phyloP scores from a whole-genome alignment of 129 eudicot species.

The Pittosporum tobira region DNA sequence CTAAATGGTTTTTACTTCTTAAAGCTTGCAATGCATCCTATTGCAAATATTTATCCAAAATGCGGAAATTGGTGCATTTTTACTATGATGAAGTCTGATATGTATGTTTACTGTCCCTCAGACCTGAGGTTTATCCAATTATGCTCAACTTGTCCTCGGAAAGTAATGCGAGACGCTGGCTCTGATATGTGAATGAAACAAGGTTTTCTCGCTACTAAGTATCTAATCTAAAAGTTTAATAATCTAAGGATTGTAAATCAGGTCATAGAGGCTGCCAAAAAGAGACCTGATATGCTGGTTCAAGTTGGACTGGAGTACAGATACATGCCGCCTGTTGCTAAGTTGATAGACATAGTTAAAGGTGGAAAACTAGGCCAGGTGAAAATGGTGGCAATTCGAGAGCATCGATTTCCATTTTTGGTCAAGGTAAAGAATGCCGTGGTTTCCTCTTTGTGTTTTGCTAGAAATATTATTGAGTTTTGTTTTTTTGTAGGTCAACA shows the following conservation, averaged over 20 bases:
- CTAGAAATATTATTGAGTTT: constrained; percentile 1
- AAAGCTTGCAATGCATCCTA: too few relatives aligned
- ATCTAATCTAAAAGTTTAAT: background rate
- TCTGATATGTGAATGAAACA: background rate
- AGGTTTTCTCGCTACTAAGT: background rate
- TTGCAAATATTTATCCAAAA: too few relatives aligned
- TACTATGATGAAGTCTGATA: too few relatives aligned
- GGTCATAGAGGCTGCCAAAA: constrained; percentile 87
- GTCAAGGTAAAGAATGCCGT: constrained; percentile 51
- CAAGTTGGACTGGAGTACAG: constrained; percentile 97
- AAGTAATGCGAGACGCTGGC: background rate
- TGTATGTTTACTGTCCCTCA: too few relatives aligned
- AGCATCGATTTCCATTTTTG: constrained; percentile 90
- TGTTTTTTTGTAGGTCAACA: constrained; percentile 50
- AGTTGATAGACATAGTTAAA: constrained; percentile 77
- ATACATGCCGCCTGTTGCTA: constrained; percentile 98
- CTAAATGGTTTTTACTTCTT: too few relatives aligned
- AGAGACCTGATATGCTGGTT: constrained; percentile 75
- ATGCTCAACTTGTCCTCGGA: background rate
- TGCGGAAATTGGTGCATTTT: too few relatives aligned
- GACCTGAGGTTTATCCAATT: too few relatives aligned
- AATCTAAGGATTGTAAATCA: constrained; percentile 13
- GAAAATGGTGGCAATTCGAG: constrained; percentile 90
- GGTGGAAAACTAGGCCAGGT: constrained; percentile 66
- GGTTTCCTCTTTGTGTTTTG: background rate